A percentile compares a stretch with the other conserved stretches of the same genome.
These are phyloP conservation scores for Backusella circina DNA, from an alignment of 192 early-diverging fungal genomes.

Conservation along the genomic window DNA sequence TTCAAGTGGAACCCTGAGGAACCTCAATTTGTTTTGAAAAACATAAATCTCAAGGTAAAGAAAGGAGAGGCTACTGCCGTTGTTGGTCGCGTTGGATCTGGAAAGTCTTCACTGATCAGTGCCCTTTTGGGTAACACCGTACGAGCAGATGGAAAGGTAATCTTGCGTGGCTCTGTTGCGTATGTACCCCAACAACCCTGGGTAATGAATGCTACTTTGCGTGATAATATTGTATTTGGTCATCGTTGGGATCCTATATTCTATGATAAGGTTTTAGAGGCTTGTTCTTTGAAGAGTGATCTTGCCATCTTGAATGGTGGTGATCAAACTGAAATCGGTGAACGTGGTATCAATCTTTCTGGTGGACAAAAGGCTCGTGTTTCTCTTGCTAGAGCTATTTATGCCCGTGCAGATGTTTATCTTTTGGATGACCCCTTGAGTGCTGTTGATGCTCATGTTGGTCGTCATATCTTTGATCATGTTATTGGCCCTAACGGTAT, in stretches of 20 bases:
- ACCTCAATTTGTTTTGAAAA: constrained; percentile 27
- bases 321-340: constrained; percentile 91
- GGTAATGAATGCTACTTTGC: constrained; percentile 92
- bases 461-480: constrained; percentile 79
- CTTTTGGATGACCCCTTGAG: constrained; percentile 66
- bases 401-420: constrained; percentile 86
- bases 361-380: constrained; percentile 88
- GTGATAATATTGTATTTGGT: constrained; percentile 94
- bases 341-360: constrained; percentile 85
- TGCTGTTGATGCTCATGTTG: constrained; percentile 65
- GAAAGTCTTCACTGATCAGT: constrained; percentile 70
- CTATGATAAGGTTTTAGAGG: constrained; percentile 68
- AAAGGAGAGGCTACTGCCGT: constrained; percentile 36
- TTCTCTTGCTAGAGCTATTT: constrained; percentile 75
- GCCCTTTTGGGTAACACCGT: constrained; percentile 90
- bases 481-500: constrained; percentile 85
- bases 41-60: constrained; percentile 40
- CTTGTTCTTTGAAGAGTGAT: constrained; percentile 84
- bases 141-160: constrained; percentile 58
- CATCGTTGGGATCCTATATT: constrained; percentile 66
- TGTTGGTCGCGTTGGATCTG: constrained; percentile 47
- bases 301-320: constrained; percentile 81
- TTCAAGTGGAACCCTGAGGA: constrained; percentile 56
- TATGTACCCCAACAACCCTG: constrained; percentile 85
- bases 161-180: constrained; percentile 62